Evolutionary conservation across 768 basidiomycete species (phyloP), one percentile per base, ranked within the genome.

Genomic region (Solioccasus polychromus): DNA sequence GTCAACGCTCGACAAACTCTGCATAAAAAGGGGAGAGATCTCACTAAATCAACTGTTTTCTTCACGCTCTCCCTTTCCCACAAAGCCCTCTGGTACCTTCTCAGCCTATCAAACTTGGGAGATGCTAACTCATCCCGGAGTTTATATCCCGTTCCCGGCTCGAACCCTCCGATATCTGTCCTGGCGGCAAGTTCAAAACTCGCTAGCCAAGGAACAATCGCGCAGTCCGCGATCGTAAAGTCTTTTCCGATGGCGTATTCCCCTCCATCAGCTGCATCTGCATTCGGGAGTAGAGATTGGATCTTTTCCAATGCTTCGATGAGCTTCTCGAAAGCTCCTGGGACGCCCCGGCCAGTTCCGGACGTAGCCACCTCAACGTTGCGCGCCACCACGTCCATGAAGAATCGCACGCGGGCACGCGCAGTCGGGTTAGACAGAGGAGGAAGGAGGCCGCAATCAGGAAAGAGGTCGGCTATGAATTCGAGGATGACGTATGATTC

Each of bases 401-500:
- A 81, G 65, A 83, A 76, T 14, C 82, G 78, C 7, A 70, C 77
- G 45, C 73, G 70, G 12, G 84, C 83, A 24, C 80, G 77, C 3
- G 53, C 53, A 25, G 80, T 68, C 3, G 80, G 77, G 55, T 81
- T 75, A 4, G 66, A 59, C 2, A 11, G 20, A 1, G 53, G 52
- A 2, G 83, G 83, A 8, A 80, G 73, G 39, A 83, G 68, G 25
- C 39, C 20, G 2, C 73, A 69, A 25, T 68, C 52, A 1, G 75
- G 74, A 57, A 68, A 76, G 29, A 84, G 59, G 54, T 85, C 83
- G 9, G 79, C 81, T 44, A 85, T 59, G 63, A 86, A 79, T 59
- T 85, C 80, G 47, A 85, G 68, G 46, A 85, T 74, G 22, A 83
- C 71, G 28, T 73, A 71, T 3, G 82, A 85, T 54, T 86, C 84